Conservation (phyloP, 2,329 filamentous ascomycete genomes). For the Ambrosiella cleistominuta region DNA sequence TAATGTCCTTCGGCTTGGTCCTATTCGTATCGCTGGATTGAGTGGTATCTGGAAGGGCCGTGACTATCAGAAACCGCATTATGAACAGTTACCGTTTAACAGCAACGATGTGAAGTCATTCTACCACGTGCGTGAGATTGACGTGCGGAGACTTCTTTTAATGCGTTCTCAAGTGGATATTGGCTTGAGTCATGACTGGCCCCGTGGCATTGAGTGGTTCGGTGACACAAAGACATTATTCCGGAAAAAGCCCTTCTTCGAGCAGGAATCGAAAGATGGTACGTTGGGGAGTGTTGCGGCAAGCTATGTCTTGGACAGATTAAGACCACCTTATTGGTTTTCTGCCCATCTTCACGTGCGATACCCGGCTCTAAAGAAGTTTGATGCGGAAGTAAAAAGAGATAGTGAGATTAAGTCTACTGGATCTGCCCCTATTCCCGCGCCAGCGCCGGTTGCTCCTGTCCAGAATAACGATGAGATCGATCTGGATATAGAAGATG, state of each 20-base stretch:
- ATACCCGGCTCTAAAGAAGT: constrained; percentile 53
- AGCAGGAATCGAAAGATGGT: constrained; percentile 56
- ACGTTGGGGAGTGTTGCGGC: constrained; percentile 67
- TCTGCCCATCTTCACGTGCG: constrained; percentile 85
- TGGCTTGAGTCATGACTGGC: constrained; percentile 93
- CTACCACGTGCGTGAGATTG: constrained; percentile 79
- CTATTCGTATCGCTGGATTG: constrained; percentile 71
- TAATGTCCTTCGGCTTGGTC: constrained; percentile 69
- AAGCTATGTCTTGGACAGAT: constrained; percentile 57
- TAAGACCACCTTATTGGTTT: constrained; percentile 81
- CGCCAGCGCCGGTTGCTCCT: neutral
- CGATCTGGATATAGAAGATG: constrained; percentile 46
- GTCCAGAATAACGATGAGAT: constrained; percentile 48
- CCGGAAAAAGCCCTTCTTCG: constrained; percentile 54
- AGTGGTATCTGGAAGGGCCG: constrained; percentile 91
- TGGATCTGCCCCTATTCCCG: neutral
- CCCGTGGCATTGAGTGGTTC: constrained; percentile 59
- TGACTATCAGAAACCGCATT: constrained; percentile 69
- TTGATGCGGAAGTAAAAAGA: neutral
- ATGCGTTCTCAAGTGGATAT: constrained; percentile 78
- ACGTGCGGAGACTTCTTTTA: constrained; percentile 76
- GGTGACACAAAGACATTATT: constrained; percentile 57
- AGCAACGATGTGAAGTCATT: constrained; percentile 59
- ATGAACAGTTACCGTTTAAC: constrained; percentile 74
- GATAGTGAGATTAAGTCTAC: constrained; percentile 14